Conservation (phyloP, 2,329 filamentous ascomycete genomes). For the Neurospora sp. region DNA sequence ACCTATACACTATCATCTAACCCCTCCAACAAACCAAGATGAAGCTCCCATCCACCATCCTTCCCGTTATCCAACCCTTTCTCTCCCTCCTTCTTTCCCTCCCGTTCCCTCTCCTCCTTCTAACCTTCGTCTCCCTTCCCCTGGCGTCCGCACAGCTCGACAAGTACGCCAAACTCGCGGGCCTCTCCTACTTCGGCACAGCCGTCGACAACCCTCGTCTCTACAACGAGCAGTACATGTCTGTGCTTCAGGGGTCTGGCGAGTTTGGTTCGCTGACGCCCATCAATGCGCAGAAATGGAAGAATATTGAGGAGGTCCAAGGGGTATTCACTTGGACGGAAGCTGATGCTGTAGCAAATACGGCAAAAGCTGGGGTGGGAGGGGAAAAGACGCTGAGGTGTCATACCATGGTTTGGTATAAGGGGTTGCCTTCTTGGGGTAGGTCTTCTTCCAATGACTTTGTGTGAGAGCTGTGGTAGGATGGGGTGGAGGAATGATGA, state of each 20-base stretch:
- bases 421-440: conserved; percentile 42
- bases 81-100: not conserved
- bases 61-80: not conserved
- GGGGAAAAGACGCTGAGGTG: conserved; percentile 41
- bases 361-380: conserved; percentile 25
- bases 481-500: not conserved
- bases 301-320: conserved; percentile 46
- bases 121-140: not conserved
- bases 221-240: conserved; percentile 42
- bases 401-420: conserved; percentile 45
- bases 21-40: not conserved
- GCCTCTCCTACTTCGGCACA: conserved; percentile 52
- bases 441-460: conserved; percentile 11
- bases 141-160: conserved; percentile 28
- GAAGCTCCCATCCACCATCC: not conserved
- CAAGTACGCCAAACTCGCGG: conserved; percentile 42
- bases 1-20: not conserved
- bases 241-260: conserved; percentile 38
- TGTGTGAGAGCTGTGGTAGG: not conserved
- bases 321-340: conserved; percentile 47
- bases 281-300: conserved; percentile 54
- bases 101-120: not conserved
- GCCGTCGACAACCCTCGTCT: conserved; percentile 51
- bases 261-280: conserved; percentile 57
- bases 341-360: conserved; percentile 40